Base-by-base conservation (phyloP, 1,284 basidiomycete species). In the Leccinum fuscescens region DNA sequence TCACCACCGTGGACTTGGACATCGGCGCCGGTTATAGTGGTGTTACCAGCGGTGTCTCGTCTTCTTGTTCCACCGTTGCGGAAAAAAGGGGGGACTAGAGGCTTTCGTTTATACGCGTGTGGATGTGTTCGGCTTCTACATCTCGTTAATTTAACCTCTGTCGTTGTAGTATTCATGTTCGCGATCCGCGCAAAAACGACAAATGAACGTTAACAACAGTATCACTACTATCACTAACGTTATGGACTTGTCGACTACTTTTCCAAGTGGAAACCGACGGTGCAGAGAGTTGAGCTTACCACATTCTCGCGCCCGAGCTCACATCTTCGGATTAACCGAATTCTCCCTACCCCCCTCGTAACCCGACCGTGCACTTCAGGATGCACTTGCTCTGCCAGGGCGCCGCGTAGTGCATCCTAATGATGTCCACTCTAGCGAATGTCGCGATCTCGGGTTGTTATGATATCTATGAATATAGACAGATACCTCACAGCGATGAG, bases 341-440 rank as follows among this genome's bases (percentile, higher is more conserved):
- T 35, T 14, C 12, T 39, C 37, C 15, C 37, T 15, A 15, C 37
- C 35, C 31, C 29, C 4, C 9, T 11, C 31, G 31, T 31, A 31
- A 31, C 31, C 31, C 31, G 31, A 31, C 31, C 31, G 14, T 14
- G 35, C 14, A 37, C 35, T 15, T 14, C 64, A 93, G 65, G 60
- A 89, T 83, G 20, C 86, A 86, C 73, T 86, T 89, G 69, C 83
- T 80, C 70, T 88, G 73, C 31, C 31, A 31, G 75, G 85, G 93
- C 31, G 31, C 31, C 31, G 71, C 93, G 83, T 76, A 92, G 31
- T 90, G 14, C 35, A 37, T 37, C 60, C 92, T 73, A 75, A 94
- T 94, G 69, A 94, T 90, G 71, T 94, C 91, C 65, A 93, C 91
- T 29, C 85, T 82, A 4, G 91, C 92, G 68, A 94, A 94, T 0